Percentiles rank a stretch among this genome's conserved stretches.
phyloP scores from a whole-genome alignment of 164 flowering plant species.

The Stephania yunnanensis region DNA sequence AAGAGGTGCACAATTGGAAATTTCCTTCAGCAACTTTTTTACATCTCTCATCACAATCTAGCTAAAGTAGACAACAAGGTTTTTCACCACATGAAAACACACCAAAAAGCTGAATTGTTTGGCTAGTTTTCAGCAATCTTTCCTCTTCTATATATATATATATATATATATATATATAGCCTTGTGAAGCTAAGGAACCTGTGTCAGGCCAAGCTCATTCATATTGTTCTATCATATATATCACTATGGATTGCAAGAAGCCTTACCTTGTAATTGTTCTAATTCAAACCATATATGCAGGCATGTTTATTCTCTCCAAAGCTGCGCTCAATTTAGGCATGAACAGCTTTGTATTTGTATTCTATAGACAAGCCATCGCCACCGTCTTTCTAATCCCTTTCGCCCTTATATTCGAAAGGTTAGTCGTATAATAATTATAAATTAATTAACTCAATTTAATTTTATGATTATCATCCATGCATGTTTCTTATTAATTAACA shows the following conservation, averaged over 20 bases:
- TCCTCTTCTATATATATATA: not conserved
- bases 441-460: too few species aligned
- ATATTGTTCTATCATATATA: not conserved
- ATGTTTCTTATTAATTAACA: not conserved
- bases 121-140: not conserved
- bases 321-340: slow-evolving; percentile 21
- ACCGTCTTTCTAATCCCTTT: slow-evolving; percentile 16
- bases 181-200: not conserved
- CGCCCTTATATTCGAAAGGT: slow-evolving; percentile 15
- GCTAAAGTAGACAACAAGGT: not conserved
- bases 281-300: slow-evolving; percentile 24
- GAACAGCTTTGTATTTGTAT: slow-evolving; percentile 18
- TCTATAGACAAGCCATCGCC: slow-evolving; percentile 21
- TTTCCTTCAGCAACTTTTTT: not conserved
- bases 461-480: not conserved
- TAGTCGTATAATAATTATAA: not conserved
- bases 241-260: slow-evolving; percentile 14
- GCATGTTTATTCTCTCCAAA: slow-evolving; percentile 23
- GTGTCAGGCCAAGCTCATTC: not conserved
- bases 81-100: not conserved
- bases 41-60: not conserved
- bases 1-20: not conserved
- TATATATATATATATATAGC: not conserved
- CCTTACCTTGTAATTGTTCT: slow-evolving; percentile 16
- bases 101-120: not conserved